Conservation (phyloP, 306 rosid species). For the Abrus pulchellus region DNA sequence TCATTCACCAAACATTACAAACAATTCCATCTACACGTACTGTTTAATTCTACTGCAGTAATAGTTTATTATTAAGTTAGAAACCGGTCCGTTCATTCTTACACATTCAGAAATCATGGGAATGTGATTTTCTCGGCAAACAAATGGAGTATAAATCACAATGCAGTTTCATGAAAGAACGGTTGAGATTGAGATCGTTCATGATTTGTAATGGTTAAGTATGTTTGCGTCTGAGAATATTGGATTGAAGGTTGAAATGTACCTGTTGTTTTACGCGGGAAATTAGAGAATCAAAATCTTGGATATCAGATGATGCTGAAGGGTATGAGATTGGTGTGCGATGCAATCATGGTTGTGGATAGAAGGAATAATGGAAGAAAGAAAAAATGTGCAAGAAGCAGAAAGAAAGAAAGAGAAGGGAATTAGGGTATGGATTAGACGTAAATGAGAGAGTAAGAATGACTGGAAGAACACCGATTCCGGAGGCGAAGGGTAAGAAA, state of each 20-base stretch:
- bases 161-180: background rate
- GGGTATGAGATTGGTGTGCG: background rate
- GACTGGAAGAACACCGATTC: constrained; percentile 48
- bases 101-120: background rate
- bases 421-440: background rate
- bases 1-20: background rate
- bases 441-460: constrained; percentile 7
- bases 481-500: constrained; percentile 45
- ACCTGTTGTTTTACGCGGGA: constrained; percentile 36
- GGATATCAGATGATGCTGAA: constrained; percentile 16
- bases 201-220: background rate
- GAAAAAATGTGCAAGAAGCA: constrained; percentile 5
- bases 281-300: background rate
- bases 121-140: background rate
- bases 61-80: background rate
- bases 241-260: background rate
- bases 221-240: too few species aligned
- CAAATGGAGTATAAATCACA: background rate
- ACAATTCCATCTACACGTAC: too few species aligned
- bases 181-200: constrained; percentile 10
- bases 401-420: background rate
- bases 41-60: background rate
- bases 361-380: background rate
- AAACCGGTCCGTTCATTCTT: background rate
- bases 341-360: background rate